Base-by-base conservation (phyloP, 805 yeast species). In the Candida anglica region DNA sequence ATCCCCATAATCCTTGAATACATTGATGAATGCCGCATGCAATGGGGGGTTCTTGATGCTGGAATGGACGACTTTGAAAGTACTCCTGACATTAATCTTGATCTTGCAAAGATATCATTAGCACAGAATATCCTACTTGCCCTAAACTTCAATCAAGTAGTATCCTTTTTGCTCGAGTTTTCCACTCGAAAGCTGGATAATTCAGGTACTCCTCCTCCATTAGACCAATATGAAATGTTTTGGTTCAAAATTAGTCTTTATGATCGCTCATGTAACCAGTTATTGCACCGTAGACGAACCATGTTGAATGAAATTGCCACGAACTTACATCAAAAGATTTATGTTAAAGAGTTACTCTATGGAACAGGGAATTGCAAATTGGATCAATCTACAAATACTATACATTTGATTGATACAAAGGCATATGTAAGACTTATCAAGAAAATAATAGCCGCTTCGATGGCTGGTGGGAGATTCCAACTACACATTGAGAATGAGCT, bases 191-290 rank as follows among this genome's bases (percentile, higher is more conserved):
- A 15, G 5, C 17, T 15, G 9, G 28, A 15, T n/a, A 6, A 20
- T 11, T 11, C 8, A 11, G 15, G 13, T 20, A 18, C 4, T 9
- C n/a, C n/a, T n/a, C n/a, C n/a, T n/a, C n/a, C n/a, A n/a, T 28
- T 28, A 19, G 14, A 11, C 21, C 30, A 32, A 17, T 27, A 26
- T 17, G 36, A 32, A 23, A 15, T 11, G 21, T 37, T 50, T 19
- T 52, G 55, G 51, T 45, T 50, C 28, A 38, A 40, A 26, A 20
- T 46, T 13, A 42, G 50, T 34, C 28, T 39, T 3, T 41, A 50
- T 16, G 54, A 50, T 27, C 41, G 39, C 15, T 30, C 37, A 9
- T 46, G 39, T 27, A 37, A 42, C 33, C 20, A 28, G 7, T 23
- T 46, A 13, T 19, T 37, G n/a, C 21, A 19, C n/a, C 30, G 28